Evolutionary conservation across 805 yeast species (phyloP).

Genomic region (Saccharomycopsis sp.): DNA sequence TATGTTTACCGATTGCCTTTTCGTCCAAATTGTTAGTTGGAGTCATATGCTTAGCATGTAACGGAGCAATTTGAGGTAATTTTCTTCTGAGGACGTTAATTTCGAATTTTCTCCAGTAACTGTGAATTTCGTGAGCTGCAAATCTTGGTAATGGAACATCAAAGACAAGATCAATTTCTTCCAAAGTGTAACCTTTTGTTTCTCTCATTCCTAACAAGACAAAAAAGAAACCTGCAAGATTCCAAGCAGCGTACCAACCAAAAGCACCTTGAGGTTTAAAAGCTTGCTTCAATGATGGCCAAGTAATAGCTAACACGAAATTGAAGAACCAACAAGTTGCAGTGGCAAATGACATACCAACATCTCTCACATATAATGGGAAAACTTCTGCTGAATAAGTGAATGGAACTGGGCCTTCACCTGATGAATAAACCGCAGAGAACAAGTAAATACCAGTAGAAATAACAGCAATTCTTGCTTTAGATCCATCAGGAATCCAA

Average conservation of each 20-base stretch:
- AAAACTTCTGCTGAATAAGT: constrained; percentile 82
- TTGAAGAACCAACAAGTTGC: constrained; percentile 72
- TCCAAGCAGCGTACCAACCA: constrained; percentile 87
- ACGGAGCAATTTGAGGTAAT: constrained; percentile 17
- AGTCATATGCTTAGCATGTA: constrained; percentile 16
- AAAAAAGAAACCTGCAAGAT: constrained; percentile 58
- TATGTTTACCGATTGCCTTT: constrained; percentile 18
- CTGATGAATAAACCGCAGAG: constrained; percentile 69
- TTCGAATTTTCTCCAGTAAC: constrained; percentile 38
- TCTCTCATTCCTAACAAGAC: constrained; percentile 68
- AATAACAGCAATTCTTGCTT: constrained; percentile 59
- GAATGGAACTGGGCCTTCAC: constrained; percentile 88
- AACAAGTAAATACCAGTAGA: constrained; percentile 69
- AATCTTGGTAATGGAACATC: constrained; percentile 51
- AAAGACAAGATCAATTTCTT: constrained; percentile 66
- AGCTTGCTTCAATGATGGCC: constrained; percentile 65
- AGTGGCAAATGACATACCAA: constrained; percentile 76
- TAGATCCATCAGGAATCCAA: constrained; percentile 46
- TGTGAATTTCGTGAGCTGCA: constrained; percentile 40
- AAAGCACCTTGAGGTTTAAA: constrained; percentile 81
- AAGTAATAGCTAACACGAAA: constrained; percentile 62
- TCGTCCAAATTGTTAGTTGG: constrained; percentile 10
- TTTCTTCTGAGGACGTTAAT: constrained; percentile 40
- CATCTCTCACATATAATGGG: constrained; percentile 70
- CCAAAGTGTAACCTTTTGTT: constrained; percentile 59